Conservation (phyloP, 768 basidiomycete species). For the Clavulina sp. region DNA sequence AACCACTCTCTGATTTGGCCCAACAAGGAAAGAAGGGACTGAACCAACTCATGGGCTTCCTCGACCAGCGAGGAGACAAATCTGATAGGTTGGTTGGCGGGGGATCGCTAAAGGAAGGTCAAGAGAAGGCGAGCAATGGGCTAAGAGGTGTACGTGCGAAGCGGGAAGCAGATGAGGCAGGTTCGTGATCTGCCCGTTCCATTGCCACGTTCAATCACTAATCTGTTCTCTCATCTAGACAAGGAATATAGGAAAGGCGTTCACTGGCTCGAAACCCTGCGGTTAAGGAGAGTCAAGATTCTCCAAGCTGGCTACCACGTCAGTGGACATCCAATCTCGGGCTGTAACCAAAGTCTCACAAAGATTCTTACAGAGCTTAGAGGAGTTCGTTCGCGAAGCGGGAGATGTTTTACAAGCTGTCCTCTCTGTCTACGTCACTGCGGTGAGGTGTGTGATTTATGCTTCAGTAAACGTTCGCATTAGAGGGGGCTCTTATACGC, state of each 20-base stretch:
- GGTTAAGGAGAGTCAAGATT: conserved; percentile 65
- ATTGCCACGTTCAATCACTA: background rate
- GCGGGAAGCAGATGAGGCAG: conserved; percentile 82
- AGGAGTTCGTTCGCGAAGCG: conserved; percentile 60
- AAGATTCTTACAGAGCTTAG: conserved; percentile 52
- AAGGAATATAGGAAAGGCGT: conserved; percentile 81
- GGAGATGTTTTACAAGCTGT: conserved; percentile 43
- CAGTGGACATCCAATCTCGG: no score
- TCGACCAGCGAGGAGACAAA: conserved; percentile 41
- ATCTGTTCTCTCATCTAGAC: conserved; percentile 28
- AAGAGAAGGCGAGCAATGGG: conserved; percentile 36
- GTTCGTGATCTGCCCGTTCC: conserved; percentile 20
- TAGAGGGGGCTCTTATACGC: background rate
- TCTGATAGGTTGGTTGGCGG: conserved; percentile 20
- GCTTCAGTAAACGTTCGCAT: no score
- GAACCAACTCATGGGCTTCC: conserved; percentile 68
- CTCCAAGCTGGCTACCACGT: conserved; percentile 70
- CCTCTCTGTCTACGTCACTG: conserved; percentile 61
- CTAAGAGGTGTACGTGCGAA: conserved; percentile 66
- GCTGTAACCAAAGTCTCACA: no score
- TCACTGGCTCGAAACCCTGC: conserved; percentile 82
- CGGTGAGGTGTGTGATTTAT: conserved; percentile 39
- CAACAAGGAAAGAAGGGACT: conserved; percentile 80
- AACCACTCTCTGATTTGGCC: conserved; percentile 72
- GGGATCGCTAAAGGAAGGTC: conserved; percentile 36